A percentile compares a stretch with the other conserved stretches of the same genome.
phyloP scores from a whole-genome alignment of 2,329 filamentous ascomycete genomes.

The Nothophaeocryptopus gaeumannii region DNA sequence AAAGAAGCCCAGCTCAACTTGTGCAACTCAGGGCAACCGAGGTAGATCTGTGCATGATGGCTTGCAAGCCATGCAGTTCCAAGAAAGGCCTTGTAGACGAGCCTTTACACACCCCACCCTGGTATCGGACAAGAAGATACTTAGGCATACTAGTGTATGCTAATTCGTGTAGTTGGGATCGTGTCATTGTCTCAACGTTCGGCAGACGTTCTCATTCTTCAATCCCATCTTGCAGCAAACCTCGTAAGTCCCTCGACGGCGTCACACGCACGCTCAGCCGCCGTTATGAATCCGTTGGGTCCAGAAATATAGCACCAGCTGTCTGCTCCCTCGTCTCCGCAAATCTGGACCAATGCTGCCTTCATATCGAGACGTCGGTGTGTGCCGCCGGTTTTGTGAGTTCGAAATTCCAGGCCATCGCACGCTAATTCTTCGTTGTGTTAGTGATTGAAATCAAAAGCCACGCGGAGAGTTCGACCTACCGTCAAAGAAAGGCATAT shows the following conservation, averaged over 20 bases:
- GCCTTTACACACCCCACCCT: too few relatives aligned
- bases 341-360: slow-evolving; percentile 3
- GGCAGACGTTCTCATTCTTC: not conserved
- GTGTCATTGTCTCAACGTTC: too few relatives aligned
- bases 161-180: too few relatives aligned
- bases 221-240: slow-evolving; percentile 15
- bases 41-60: too few relatives aligned
- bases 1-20: too few relatives aligned
- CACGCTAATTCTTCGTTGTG: slow-evolving; percentile 8
- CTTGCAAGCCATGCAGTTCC: too few relatives aligned
- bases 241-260: slow-evolving; percentile 8
- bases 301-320: slow-evolving; percentile 17
- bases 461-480: not conserved
- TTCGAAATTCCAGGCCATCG: slow-evolving; percentile 13
- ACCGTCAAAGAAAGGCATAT: slow-evolving; percentile 11
- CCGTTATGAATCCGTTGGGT: slow-evolving; percentile 10
- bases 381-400: slow-evolving; percentile 10
- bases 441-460: not conserved
- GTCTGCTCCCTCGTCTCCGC: not conserved
- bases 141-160: too few relatives aligned
- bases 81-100: too few relatives aligned
- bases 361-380: slow-evolving; percentile 7
- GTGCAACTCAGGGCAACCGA: too few relatives aligned
- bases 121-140: too few relatives aligned
- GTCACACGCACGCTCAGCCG: slow-evolving; percentile 9